phyloP scores from a whole-genome alignment of 1,284 basidiomycete genomes.

The Malassezia vespertilionis region DNA sequence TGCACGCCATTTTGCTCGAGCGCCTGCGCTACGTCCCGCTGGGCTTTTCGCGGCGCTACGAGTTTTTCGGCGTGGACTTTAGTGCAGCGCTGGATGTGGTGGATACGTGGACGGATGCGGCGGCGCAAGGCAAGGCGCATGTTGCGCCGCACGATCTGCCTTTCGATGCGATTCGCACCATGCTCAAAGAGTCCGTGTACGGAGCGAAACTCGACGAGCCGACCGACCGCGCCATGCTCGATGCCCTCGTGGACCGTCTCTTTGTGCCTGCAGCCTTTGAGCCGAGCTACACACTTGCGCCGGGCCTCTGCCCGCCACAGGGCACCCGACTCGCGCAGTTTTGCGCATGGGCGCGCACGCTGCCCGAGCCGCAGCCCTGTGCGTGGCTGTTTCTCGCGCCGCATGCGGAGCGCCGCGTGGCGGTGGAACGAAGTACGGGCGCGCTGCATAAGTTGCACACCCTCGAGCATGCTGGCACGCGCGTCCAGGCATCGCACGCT shows the following conservation, averaged over 20 bases:
- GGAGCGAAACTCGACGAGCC: conserved; percentile 43
- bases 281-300: conserved; percentile 32
- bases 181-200: conserved; percentile 42
- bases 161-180: conserved; percentile 39
- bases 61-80: conserved; percentile 46
- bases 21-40: conserved; percentile 41
- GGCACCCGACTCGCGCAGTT: conserved; percentile 42
- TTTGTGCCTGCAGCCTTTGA: conserved; percentile 43
- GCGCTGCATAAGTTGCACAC: conserved; percentile 32
- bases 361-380: conserved; percentile 45
- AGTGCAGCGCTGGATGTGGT: conserved; percentile 40
- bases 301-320: conserved; percentile 36
- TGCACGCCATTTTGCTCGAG: conserved; percentile 43
- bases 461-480: conserved; percentile 16
- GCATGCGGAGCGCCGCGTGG: conserved; percentile 41
- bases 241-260: conserved; percentile 41
- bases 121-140: conserved; percentile 33
- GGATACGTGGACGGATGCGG: conserved; percentile 35
- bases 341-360: conserved; percentile 32
- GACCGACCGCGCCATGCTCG: conserved; percentile 40
- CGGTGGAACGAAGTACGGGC: conserved; percentile 35
- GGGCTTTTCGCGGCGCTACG: conserved; percentile 43
- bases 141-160: conserved; percentile 40
- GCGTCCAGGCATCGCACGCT: not conserved
- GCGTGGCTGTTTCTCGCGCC: conserved; percentile 44